These are phyloP conservation scores for Colletotrichum lupini DNA, from an alignment of 2,329 filamentous ascomycete species.

Conservation along the genomic window DNA sequence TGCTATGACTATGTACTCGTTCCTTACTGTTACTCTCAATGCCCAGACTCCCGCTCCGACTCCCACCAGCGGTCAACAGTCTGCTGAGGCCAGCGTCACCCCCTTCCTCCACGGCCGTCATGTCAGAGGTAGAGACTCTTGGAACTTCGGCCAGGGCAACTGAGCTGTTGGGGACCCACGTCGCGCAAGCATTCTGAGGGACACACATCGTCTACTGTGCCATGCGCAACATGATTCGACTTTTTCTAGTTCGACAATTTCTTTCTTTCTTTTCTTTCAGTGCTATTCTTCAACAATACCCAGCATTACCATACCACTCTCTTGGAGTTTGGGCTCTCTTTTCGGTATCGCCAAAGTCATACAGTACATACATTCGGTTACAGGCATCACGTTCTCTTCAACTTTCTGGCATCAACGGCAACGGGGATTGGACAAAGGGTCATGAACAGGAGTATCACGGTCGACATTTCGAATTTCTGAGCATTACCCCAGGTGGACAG, in stretches of 20 bases:
- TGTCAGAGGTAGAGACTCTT: constrained; percentile 30
- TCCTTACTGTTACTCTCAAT: constrained; percentile 52
- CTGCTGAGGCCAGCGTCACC: constrained; percentile 29
- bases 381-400: constrained; percentile 26
- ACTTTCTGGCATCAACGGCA: constrained; percentile 26
- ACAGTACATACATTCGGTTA: constrained; percentile 12
- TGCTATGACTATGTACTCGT: constrained; percentile 30
- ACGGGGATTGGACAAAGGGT: constrained; percentile 29
- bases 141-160: constrained; percentile 27
- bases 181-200: not conserved
- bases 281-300: constrained; percentile 1
- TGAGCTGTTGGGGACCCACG: not conserved
- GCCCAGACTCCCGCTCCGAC: constrained; percentile 47
- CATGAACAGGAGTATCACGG: constrained; percentile 26
- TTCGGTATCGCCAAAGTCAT: not conserved
- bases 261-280: not conserved
- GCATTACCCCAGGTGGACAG: not conserved
- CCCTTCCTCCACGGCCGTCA: constrained; percentile 33
- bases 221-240: not conserved
- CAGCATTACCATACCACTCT: not conserved
- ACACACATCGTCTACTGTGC: not conserved
- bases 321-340: constrained; percentile 2
- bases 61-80: constrained; percentile 49
- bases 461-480: constrained; percentile 9
- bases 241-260: not conserved